Base-by-base conservation (phyloP, 495 filamentous ascomycete species). In the Talaromyces ruber region DNA sequence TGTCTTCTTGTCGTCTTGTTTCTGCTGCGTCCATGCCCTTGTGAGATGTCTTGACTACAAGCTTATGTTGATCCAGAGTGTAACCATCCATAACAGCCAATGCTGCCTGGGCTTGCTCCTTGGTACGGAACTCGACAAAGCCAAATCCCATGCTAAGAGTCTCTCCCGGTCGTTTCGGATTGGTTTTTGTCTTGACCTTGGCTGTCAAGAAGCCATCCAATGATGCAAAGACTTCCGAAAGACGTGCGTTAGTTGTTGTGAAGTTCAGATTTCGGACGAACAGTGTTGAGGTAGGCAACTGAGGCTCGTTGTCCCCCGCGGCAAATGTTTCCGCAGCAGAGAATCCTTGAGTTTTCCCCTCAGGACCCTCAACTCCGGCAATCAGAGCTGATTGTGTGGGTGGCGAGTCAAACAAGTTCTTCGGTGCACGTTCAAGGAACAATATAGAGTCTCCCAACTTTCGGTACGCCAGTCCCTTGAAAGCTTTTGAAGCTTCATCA, bases 241-340 rank as follows among this genome's bases (percentile, higher is more conserved):
- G 80, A 9, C 80, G 79, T 43, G 85, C 79, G 47, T 84, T 90
- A 16, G 88, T 93, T 0, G 95, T 98, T n/a, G 83, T 74, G 72
- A 98, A 99, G 76, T 89, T 91, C 39, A 99, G 80, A 70, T 98
- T 99, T 67, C 92, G 87, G 58, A 98, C 84, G 70, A 93, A 98
- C 2, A 99, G 78, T 3, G 94, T 97, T 9, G 85, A 80, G 5
- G 90, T 91, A 63, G 89, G 81, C 11, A 79, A 62, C 12, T 74
- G 65, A 47, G 83, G 79, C 51, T 84, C 78, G 26, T 66, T 72
- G 58, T 81, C 77, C 47, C 85, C 79, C 64, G 76, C 67, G 67
- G 82, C 75, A 76, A 82, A 80, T 6, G 78, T 80, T 54, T 86
- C 84, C 18, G 76, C 75, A 16, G 80, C 78, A 21, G 80, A 93